Conservation (phyloP, 176 grass and related monocot genomes). For the Zoysia japonica region DNA sequence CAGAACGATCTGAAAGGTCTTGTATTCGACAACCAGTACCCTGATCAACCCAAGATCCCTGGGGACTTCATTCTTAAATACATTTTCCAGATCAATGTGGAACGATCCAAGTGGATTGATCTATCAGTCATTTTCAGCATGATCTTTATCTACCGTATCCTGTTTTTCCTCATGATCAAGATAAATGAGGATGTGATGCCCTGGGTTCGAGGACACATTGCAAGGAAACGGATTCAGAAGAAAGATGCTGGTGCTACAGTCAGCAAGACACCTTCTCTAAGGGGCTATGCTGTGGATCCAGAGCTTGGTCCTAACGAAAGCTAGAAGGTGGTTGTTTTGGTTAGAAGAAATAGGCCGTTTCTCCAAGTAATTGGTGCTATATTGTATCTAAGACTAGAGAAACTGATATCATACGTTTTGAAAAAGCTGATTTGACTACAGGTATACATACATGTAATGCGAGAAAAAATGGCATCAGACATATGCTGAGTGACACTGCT, state of each 20-base stretch:
- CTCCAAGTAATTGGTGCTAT: constrained; percentile 49
- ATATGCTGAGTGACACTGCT: too few relatives aligned
- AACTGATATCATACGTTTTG: too few relatives aligned
- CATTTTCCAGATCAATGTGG: constrained; percentile 78
- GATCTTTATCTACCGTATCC: constrained; percentile 92
- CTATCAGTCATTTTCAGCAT: constrained; percentile 81
- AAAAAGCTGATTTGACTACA: too few relatives aligned
- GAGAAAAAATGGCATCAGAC: too few relatives aligned
- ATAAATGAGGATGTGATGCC: constrained; percentile 88
- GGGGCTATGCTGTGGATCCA: constrained; percentile 79
- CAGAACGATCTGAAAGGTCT: constrained; percentile 91
- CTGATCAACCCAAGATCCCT: constrained; percentile 80
- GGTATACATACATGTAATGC: too few relatives aligned
- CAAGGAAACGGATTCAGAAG: constrained; percentile 73
- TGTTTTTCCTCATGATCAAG: constrained; percentile 97
- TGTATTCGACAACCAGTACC: constrained; percentile 81
- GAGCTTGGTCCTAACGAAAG: constrained; percentile 61
- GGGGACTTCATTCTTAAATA: constrained; percentile 86
- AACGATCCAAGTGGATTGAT: constrained; percentile 86
- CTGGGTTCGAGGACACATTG: constrained; percentile 76
- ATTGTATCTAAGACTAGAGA: constrained; percentile 42
- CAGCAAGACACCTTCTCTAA: constrained; percentile 72
- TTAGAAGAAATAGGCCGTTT: constrained; percentile 42
- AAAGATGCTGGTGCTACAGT: constrained; percentile 56
- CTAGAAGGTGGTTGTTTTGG: constrained; percentile 43